Conservation (phyloP, 2,329 filamentous ascomycete genomes). For the Colletotrichum sp. region DNA sequence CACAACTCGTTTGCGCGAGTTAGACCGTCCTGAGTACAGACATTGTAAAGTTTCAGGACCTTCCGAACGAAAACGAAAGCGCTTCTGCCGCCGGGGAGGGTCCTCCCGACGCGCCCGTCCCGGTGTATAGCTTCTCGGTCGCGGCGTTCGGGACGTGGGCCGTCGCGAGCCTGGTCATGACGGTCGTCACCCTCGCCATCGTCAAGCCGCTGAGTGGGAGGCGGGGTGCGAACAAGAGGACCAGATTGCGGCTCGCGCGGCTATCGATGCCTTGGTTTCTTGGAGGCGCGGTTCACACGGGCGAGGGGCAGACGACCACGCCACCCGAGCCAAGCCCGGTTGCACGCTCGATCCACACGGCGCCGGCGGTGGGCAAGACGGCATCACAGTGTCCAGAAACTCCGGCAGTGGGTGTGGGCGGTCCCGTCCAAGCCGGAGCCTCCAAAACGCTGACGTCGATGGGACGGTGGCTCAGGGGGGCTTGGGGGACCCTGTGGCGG, state of each 20-base stretch:
- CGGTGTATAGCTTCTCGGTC: slow-evolving; percentile 10
- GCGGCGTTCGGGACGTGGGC: slow-evolving; percentile 15
- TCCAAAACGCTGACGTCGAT: neutral
- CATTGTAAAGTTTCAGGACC: slow-evolving; percentile 19
- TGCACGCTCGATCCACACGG: slow-evolving; percentile 1
- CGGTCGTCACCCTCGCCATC: neutral
- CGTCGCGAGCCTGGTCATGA: slow-evolving; percentile 12
- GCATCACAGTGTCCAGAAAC: neutral
- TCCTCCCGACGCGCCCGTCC: neutral
- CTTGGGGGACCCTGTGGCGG: neutral
- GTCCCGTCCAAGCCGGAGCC: neutral
- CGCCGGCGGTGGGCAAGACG: neutral
- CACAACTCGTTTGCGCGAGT: neutral
- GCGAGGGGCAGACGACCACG: neutral
- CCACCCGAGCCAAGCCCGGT: neutral
- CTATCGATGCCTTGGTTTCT: neutral
- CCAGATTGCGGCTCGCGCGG: neutral
- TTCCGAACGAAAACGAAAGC: slow-evolving; percentile 11
- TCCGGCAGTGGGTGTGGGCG: neutral
- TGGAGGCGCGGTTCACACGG: neutral
- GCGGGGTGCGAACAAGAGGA: neutral
- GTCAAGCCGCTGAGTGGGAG: neutral
- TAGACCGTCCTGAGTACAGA: slow-evolving; percentile 17
- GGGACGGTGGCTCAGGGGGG: neutral
- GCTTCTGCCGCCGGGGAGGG: neutral